Evolutionary conservation across 768 basidiomycete genomes (phyloP).

Genomic region (Termitomyces bulborhizus): DNA sequence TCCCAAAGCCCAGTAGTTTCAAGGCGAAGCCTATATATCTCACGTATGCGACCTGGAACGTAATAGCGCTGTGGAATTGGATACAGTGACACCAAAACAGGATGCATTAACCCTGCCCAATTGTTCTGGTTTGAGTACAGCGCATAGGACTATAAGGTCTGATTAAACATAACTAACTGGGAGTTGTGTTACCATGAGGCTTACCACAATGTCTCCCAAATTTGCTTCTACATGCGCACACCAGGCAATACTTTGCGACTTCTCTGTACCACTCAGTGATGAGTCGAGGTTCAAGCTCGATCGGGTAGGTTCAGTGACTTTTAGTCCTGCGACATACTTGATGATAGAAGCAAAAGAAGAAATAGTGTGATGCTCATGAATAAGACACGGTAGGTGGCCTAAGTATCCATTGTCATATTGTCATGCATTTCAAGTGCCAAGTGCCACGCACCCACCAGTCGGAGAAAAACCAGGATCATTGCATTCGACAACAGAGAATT

Average conservation of each 20-base stretch:
- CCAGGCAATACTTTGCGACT: conserved; percentile 55
- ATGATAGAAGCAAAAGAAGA: conserved; percentile 56
- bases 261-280: conserved; percentile 37
- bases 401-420: background rate
- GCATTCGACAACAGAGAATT: conserved; percentile 56
- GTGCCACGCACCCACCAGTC: conserved; percentile 46
- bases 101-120: conserved; percentile 51
- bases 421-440: background rate
- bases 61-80: conserved; percentile 71
- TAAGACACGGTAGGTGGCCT: conserved; percentile 73
- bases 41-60: conserved; percentile 57
- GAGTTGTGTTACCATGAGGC: conserved; percentile 18
- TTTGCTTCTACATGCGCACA: conserved; percentile 58
- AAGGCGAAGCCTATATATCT: conserved; percentile 48
- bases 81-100: conserved; percentile 49
- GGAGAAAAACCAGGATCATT: conserved; percentile 69
- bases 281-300: conserved; percentile 40
- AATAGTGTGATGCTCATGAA: conserved; percentile 46
- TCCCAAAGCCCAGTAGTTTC: conserved; percentile 63
- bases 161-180: background rate
- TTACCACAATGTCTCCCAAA: conserved; percentile 66
- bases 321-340: conserved; percentile 54
- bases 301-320: conserved; percentile 22
- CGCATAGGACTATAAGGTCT: conserved; percentile 44
- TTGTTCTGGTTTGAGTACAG: conserved; percentile 60